Conservation (phyloP, 2,329 filamentous ascomycete genomes). For the Aureobasidium sp. region DNA sequence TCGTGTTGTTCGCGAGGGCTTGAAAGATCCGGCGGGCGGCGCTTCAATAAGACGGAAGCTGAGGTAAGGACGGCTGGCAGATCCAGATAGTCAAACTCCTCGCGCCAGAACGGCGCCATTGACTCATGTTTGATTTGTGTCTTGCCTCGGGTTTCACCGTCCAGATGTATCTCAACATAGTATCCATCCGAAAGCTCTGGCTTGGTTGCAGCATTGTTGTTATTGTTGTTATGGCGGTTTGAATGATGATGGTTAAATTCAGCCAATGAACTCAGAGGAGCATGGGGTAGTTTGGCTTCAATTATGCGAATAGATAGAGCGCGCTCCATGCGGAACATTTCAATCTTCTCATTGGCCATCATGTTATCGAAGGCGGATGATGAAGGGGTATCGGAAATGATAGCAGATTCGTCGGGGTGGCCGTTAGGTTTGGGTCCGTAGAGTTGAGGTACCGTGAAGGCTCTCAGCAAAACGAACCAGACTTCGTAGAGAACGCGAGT, state of each 20-base stretch:
- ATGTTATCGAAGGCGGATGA: conserved; percentile 16
- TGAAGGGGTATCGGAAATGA: conserved; percentile 32
- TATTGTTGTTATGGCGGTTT: conserved; percentile 7
- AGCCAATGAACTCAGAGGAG: conserved; percentile 5
- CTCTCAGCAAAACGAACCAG: conserved; percentile 86
- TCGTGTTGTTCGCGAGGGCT: conserved; percentile 27
- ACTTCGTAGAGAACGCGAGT: conserved; percentile 89
- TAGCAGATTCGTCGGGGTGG: not conserved
- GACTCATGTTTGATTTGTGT: conserved; percentile 65
- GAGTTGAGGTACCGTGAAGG: conserved; percentile 85
- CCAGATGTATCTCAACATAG: conserved; percentile 68
- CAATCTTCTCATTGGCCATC: conserved; percentile 33
- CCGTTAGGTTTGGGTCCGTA: conserved; percentile 54
- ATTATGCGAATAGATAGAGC: conserved; percentile 51
- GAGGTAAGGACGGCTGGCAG: conserved; percentile 61
- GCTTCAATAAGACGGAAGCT: conserved; percentile 64
- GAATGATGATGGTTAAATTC: conserved; percentile 13
- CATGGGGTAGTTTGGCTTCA: conserved; percentile 39
- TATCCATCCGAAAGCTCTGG: conserved; percentile 50
- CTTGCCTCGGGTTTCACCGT: conserved; percentile 68
- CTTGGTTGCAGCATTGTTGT: not conserved
- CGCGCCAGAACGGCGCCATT: conserved; percentile 71
- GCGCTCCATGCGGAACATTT: conserved; percentile 61
- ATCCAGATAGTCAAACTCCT: conserved; percentile 70
- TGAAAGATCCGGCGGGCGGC: conserved; percentile 33